These are phyloP conservation scores for Nymphaea colorata DNA, from an alignment of 164 flowering plant genomes.

Conservation along the genomic window DNA sequence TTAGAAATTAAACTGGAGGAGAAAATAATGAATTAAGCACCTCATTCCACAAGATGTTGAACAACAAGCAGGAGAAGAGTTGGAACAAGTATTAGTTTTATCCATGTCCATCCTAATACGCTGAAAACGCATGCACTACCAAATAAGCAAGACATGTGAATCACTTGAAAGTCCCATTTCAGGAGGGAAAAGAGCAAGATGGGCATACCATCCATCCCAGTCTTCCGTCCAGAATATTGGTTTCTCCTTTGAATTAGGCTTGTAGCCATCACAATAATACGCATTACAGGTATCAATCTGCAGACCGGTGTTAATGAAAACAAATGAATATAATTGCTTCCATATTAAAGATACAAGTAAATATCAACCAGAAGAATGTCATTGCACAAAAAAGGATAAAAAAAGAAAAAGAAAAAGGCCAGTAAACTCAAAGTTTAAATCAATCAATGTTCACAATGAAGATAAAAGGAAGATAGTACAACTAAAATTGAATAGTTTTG, in stretches of 20 bases:
- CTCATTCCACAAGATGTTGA: too few relatives aligned
- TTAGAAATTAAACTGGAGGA: too few relatives aligned
- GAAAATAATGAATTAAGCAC: too few relatives aligned
- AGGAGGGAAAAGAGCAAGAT: neutral
- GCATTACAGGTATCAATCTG: conserved; percentile 95
- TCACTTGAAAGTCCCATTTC: too few relatives aligned
- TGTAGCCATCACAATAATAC: conserved; percentile 80
- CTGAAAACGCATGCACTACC: too few relatives aligned
- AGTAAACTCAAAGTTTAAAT: neutral
- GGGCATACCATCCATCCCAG: conserved; percentile 91
- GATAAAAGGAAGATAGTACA: too few relatives aligned
- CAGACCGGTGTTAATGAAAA: conserved; percentile 2
- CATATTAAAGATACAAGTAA: neutral
- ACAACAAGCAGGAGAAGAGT: too few relatives aligned
- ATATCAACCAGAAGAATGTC: neutral
- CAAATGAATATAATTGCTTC: neutral
- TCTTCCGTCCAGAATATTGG: conserved; percentile 90
- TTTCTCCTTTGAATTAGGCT: conserved; percentile 65
- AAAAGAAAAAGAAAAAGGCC: neutral
- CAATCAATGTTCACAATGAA: too few relatives aligned
- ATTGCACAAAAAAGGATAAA: neutral
- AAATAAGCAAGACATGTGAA: too few relatives aligned
- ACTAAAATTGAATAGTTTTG: too few relatives aligned
- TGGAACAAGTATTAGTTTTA: too few relatives aligned
- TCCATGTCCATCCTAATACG: too few relatives aligned